Percentiles rank a stretch among this genome's conserved stretches.
Conservation (phyloP, 208 protist genomes). For the Blechomonas ayalai region DNA sequence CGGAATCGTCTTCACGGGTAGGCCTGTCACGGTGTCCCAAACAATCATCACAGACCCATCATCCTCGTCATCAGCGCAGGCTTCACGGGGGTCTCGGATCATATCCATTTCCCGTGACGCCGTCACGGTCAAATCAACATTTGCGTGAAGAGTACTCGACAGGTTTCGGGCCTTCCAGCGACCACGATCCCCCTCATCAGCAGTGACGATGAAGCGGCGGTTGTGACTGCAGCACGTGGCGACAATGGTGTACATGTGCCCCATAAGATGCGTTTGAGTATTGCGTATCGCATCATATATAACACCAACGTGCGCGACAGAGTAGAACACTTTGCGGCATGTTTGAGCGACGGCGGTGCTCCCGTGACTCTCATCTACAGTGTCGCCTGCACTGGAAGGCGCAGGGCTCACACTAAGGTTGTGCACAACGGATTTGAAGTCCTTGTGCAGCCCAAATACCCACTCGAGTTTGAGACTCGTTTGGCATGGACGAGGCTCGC, state of each 20-base stretch:
- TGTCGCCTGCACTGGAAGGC: not conserved
- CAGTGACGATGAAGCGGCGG: slow-evolving; percentile 89
- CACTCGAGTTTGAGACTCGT: slow-evolving; percentile 74
- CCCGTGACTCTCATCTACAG: not conserved
- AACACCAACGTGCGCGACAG: slow-evolving; percentile 83
- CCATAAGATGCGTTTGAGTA: slow-evolving; percentile 86
- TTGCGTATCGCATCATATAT: slow-evolving; percentile 88
- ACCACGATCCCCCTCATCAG: slow-evolving; percentile 67
- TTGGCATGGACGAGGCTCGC: slow-evolving; percentile 23
- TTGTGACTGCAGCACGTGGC: slow-evolving; percentile 71
- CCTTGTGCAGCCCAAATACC: slow-evolving; percentile 89
- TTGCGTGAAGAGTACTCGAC: not conserved
- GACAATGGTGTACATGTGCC: slow-evolving; percentile 84
- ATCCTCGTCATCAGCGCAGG: slow-evolving; percentile 62
- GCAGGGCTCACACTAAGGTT: slow-evolving; percentile 58
- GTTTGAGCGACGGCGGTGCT: slow-evolving; percentile 3
- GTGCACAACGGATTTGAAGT: slow-evolving; percentile 78
- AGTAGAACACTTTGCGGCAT: slow-evolving; percentile 87
- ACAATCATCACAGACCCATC: slow-evolving; percentile 90
- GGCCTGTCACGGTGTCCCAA: slow-evolving; percentile 84
- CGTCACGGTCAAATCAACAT: slow-evolving; percentile 14
- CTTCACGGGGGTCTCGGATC: slow-evolving; percentile 32
- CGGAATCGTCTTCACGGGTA: slow-evolving; percentile 79
- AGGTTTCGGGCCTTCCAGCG: slow-evolving; percentile 12
- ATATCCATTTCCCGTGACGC: slow-evolving; percentile 35